Evolutionary conservation across 1,284 basidiomycete genomes (phyloP).

Genomic region (Calocybe gambosa): DNA sequence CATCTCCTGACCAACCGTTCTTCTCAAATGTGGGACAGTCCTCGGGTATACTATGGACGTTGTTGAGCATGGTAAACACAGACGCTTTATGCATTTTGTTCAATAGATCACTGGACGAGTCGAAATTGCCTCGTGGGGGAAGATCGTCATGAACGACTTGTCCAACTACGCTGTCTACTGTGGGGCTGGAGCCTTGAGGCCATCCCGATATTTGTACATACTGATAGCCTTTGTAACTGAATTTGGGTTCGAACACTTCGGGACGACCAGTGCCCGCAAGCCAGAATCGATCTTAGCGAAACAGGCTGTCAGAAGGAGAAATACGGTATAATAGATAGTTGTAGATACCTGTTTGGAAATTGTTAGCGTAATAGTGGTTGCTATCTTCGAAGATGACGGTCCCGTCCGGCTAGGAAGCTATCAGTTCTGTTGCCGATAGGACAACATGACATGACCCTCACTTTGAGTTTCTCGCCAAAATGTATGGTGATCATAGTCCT

Average conservation of each 20-base stretch:
- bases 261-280: slow-evolving; percentile 18
- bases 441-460: slow-evolving; percentile 1
- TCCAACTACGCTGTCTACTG: slow-evolving; percentile 16
- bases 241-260: slow-evolving; percentile 19
- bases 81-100: slow-evolving; percentile 19
- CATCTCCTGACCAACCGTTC: slow-evolving; percentile 24
- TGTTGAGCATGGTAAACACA: slow-evolving; percentile 17
- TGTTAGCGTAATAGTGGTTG: slow-evolving; percentile 18
- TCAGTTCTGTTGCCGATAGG: not conserved
- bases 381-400: slow-evolving; percentile 10
- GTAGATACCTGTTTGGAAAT: slow-evolving; percentile 18
- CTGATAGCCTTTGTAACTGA: slow-evolving; percentile 22
- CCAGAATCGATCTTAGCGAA: slow-evolving; percentile 18
- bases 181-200: slow-evolving; percentile 17
- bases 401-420: slow-evolving; percentile 7
- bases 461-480: slow-evolving; percentile 24
- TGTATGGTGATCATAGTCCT: slow-evolving; percentile 22
- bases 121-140: slow-evolving; percentile 12
- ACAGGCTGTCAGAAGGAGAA: not conserved
- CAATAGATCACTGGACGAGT: slow-evolving; percentile 15
- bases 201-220: slow-evolving; percentile 20
- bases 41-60: slow-evolving; percentile 22
- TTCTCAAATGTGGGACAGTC: slow-evolving; percentile 25
- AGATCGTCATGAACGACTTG: slow-evolving; percentile 20
- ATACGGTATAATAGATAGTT: not conserved